Conservation (phyloP, 1,284 basidiomycete genomes). For the Pseudomicrostroma phylloplanum region DNA sequence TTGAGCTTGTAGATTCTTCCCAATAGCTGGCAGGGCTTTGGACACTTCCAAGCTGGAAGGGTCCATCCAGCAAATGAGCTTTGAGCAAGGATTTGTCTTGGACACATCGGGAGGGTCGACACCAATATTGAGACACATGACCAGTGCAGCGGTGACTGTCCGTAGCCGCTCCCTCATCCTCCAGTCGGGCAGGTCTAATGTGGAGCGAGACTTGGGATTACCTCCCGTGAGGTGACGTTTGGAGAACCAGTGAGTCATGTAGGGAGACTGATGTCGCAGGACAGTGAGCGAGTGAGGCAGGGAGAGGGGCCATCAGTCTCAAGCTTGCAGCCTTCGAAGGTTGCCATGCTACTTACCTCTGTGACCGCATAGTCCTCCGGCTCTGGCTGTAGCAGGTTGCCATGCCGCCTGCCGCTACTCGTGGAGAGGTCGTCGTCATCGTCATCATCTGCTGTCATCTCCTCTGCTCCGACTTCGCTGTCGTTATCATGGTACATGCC, state of each 20-base stretch:
- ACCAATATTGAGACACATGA: constrained; percentile 92
- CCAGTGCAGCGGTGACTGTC: constrained; percentile 84
- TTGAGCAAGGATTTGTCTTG: constrained; percentile 93
- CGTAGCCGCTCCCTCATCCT: constrained; percentile 71
- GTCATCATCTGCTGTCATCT: constrained; percentile 24
- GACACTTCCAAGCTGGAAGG: constrained; percentile 71
- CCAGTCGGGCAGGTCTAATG: constrained; percentile 62
- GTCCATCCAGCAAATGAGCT: constrained; percentile 95
- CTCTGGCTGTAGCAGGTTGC: constrained; percentile 42
- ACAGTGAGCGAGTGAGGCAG: constrained; percentile 4
- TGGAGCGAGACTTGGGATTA: constrained; percentile 66
- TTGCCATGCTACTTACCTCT: constrained; percentile 17
- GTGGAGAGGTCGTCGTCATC: constrained; percentile 38
- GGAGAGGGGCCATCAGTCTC: neutral
- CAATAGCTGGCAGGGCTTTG: constrained; percentile 59
- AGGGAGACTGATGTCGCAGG: constrained; percentile 25
- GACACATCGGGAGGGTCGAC: constrained; percentile 95
- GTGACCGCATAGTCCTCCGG: constrained; percentile 45
- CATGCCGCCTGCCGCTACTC: constrained; percentile 42
- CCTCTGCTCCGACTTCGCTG: constrained; percentile 14
- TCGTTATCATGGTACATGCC: neutral
- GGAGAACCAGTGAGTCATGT: constrained; percentile 48
- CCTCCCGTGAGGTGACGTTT: constrained; percentile 82
- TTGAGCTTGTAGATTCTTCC: constrained; percentile 85
- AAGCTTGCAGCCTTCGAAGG: neutral